These are phyloP conservation scores for Plasmopara muralis DNA, from an alignment of 352 stramenopile genomes.

Conservation along the genomic window DNA sequence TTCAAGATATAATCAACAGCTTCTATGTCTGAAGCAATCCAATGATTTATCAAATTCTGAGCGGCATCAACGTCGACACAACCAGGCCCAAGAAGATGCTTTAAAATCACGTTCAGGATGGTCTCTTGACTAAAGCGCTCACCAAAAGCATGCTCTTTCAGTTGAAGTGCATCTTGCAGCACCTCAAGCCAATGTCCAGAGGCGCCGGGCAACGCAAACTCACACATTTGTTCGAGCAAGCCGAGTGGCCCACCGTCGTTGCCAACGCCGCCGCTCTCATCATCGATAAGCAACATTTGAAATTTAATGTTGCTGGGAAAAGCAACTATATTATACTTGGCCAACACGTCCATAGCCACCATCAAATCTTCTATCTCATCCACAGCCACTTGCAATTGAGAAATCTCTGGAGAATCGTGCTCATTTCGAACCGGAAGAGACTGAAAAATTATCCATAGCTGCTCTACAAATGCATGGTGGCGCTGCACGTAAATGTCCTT, in stretches of 20 bases:
- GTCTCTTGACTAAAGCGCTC: constrained; percentile 46
- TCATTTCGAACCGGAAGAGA: constrained; percentile 61
- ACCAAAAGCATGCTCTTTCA: constrained; percentile 69
- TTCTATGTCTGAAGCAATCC: constrained; percentile 38
- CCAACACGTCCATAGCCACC: constrained; percentile 59
- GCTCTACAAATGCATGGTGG: constrained; percentile 37
- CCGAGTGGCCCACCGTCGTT: constrained; percentile 17
- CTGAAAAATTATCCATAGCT: constrained; percentile 68
- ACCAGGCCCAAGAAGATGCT: constrained; percentile 35
- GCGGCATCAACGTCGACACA: constrained; percentile 21
- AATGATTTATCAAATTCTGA: constrained; percentile 46
- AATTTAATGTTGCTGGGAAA: constrained; percentile 35
- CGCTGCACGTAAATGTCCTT: constrained; percentile 18
- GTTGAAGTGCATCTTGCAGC: constrained; percentile 51
- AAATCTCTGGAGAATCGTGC: constrained; percentile 42
- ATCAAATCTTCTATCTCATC: constrained; percentile 72
- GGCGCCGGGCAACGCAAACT: constrained; percentile 25
- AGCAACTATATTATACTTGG: constrained; percentile 35
- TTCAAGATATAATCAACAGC: constrained; percentile 39
- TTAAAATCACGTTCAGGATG: constrained; percentile 49
- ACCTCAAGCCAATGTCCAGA: constrained; percentile 41
- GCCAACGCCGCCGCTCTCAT: constrained; percentile 1
- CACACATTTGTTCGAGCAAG: constrained; percentile 48
- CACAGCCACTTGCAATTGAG: constrained; percentile 57
- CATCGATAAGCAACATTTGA: constrained; percentile 28